These are phyloP conservation scores for Cladophialophora carrionii DNA, from an alignment of 2,329 filamentous ascomycete genomes.

Conservation along the genomic window DNA sequence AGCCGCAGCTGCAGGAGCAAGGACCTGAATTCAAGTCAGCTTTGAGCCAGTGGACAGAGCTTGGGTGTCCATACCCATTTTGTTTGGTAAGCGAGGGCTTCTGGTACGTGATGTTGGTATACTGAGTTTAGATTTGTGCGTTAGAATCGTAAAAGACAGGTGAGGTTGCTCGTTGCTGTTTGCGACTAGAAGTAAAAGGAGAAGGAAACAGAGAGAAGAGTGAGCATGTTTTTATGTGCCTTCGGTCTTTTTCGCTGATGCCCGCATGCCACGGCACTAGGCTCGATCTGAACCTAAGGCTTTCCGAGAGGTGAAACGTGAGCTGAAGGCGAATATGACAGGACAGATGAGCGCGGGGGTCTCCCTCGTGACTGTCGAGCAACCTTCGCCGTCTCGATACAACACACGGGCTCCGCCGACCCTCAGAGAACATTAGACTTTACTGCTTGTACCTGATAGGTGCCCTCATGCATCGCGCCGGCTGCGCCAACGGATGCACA, in stretches of 20 bases:
- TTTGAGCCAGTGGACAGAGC: neutral
- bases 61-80: constrained; percentile 27
- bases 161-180: constrained; percentile 34
- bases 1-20: constrained; percentile 35
- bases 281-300: neutral
- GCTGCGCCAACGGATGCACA: too few species aligned
- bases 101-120: constrained; percentile 12
- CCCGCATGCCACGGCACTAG: constrained; percentile 10
- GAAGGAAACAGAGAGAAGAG: constrained; percentile 11
- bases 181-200: constrained; percentile 16
- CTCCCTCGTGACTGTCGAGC: neutral
- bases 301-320: neutral
- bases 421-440: neutral
- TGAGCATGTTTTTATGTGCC: constrained; percentile 32
- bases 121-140: constrained; percentile 7
- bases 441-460: neutral
- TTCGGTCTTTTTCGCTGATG: constrained; percentile 7
- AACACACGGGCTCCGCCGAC: neutral
- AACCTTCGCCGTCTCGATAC: neutral
- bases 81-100: constrained; percentile 25
- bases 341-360: neutral
- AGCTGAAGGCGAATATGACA: neutral
- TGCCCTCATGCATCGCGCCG: neutral
- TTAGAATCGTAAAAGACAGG: constrained; percentile 11
- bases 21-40: constrained; percentile 34